These are phyloP conservation scores for Leccinum uliginosum DNA, from an alignment of 768 basidiomycete species.

Conservation along the genomic window DNA sequence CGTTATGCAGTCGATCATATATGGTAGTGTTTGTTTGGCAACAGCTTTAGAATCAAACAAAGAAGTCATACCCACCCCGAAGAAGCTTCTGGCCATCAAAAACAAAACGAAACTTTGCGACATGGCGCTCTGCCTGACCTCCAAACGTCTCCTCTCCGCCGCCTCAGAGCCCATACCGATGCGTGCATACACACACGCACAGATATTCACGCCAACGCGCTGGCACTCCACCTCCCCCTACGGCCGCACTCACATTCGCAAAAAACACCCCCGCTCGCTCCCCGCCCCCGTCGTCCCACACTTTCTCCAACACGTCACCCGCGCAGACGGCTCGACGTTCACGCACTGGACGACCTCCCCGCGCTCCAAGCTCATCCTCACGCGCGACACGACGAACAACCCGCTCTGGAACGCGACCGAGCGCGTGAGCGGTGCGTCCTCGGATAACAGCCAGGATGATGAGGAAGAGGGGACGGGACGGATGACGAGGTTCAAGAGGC, in stretches of 20 bases:
- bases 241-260: slow-evolving; percentile 80
- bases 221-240: slow-evolving; percentile 71
- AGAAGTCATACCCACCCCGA: background rate
- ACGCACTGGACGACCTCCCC: slow-evolving; percentile 89
- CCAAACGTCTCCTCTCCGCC: slow-evolving; percentile 11
- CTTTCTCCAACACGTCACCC: slow-evolving; percentile 80
- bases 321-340: slow-evolving; percentile 86
- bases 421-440: slow-evolving; percentile 43
- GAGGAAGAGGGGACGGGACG: slow-evolving; percentile 72
- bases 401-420: slow-evolving; percentile 77
- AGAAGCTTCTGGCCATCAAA: background rate
- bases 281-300: slow-evolving; percentile 84
- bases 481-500: slow-evolving; percentile 73
- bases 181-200: slow-evolving; percentile 12
- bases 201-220: slow-evolving; percentile 24
- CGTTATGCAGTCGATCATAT: too few relatives aligned
- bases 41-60: slow-evolving; percentile 19
- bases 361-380: slow-evolving; percentile 66
- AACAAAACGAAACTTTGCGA: background rate
- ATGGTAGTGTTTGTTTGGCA: slow-evolving; percentile 17
- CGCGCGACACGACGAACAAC: slow-evolving; percentile 86
- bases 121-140: slow-evolving; percentile 14
- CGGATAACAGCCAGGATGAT: slow-evolving; percentile 49
- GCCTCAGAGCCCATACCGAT: background rate
- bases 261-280: slow-evolving; percentile 58